Percentiles rank a stretch among this genome's conserved stretches.
These are phyloP conservation scores for Monosporascus sp. DNA, from an alignment of 2,329 filamentous ascomycete genomes.

Conservation along the genomic window DNA sequence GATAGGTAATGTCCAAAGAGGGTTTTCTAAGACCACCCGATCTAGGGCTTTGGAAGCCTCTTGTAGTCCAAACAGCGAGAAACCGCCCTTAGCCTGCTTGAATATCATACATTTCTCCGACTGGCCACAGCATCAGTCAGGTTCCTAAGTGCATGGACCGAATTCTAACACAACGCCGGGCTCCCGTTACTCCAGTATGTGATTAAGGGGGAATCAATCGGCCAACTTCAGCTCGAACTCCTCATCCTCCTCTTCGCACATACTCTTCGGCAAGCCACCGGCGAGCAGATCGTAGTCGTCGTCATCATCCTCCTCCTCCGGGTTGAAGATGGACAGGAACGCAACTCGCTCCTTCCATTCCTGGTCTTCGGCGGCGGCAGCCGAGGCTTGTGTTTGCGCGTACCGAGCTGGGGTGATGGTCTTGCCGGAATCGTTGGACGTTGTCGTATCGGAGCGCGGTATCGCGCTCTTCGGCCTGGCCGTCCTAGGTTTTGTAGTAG, in stretches of 20 bases:
- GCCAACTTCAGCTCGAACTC: conserved; percentile 50
- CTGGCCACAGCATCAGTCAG: not conserved
- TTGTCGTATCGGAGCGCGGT: conserved; percentile 29
- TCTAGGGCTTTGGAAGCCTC: not conserved
- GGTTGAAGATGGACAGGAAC: conserved; percentile 55
- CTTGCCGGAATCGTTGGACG: conserved; percentile 32
- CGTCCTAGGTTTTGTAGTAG: conserved; percentile 14
- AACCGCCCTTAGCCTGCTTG: not conserved
- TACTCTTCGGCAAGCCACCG: conserved; percentile 23
- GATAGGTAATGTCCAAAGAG: not conserved
- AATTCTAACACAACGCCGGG: not conserved
- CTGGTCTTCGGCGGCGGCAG: conserved; percentile 26
- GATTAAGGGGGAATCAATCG: conserved; percentile 6
- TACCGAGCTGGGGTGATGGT: conserved; percentile 45
- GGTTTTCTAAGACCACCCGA: not conserved
- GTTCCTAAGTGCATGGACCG: not conserved
- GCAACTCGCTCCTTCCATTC: conserved; percentile 37
- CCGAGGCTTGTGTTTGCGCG: conserved; percentile 24
- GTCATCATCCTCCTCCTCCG: conserved; percentile 38
- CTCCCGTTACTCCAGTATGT: not conserved
- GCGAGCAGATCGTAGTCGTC: conserved; percentile 27
- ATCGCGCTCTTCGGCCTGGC: conserved; percentile 14
- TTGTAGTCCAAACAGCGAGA: no score
- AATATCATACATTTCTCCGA: not conserved
- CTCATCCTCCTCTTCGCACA: conserved; percentile 36